phyloP scores from a whole-genome alignment of 345 rosid species.

The Cardamine occulta region DNA sequence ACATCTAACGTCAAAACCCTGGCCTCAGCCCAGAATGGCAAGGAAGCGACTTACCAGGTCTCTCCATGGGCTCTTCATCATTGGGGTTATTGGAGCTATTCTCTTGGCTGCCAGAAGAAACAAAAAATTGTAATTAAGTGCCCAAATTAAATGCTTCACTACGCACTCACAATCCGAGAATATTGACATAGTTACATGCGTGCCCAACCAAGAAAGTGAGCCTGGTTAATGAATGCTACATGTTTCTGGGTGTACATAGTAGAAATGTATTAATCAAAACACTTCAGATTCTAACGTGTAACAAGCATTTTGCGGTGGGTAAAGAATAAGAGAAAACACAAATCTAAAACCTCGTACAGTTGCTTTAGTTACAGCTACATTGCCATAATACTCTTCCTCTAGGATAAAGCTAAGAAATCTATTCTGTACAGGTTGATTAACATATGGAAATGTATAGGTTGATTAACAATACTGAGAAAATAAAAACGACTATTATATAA shows the following conservation, averaged over 20 bases:
- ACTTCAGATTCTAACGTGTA: not conserved
- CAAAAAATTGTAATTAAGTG: not conserved
- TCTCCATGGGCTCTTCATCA: constrained; percentile 31
- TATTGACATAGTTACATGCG: too few species aligned
- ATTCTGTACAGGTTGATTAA: not conserved
- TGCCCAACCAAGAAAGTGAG: too few species aligned
- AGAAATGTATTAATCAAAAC: not conserved
- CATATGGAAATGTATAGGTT: not conserved
- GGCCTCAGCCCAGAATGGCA: constrained; percentile 4
- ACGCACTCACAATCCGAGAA: too few species aligned
- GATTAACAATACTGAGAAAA: constrained; percentile 13
- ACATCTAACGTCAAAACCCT: constrained; percentile 3
- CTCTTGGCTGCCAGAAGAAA: constrained; percentile 33
- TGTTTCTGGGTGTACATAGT: not conserved
- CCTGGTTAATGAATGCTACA: not conserved
- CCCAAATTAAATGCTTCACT: too few species aligned
- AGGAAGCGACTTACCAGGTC: constrained; percentile 37
- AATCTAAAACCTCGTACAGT: not conserved
- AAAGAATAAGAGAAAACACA: not conserved
- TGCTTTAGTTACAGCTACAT: constrained; percentile 10
- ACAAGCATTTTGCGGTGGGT: constrained; percentile 10
- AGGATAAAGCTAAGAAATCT: not conserved
- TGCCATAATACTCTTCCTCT: not conserved
- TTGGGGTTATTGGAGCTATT: constrained; percentile 21
- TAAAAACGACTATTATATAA: not conserved